These are phyloP conservation scores for Sporothrix pallida DNA, from an alignment of 2,329 filamentous ascomycete species.

Conservation along the genomic window DNA sequence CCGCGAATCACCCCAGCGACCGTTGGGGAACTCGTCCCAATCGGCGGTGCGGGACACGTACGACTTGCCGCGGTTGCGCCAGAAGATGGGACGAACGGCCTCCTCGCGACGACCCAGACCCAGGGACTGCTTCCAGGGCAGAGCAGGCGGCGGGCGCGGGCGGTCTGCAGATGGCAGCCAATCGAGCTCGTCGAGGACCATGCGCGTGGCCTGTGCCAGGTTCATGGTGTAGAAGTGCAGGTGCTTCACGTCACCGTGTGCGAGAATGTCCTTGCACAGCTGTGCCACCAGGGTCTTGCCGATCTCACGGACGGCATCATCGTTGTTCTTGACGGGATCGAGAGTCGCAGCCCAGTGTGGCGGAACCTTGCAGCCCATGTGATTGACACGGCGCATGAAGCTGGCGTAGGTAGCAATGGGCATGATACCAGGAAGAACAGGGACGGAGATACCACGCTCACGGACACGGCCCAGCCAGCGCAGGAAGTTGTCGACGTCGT, in stretches of 20 bases:
- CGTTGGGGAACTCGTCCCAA: constrained; percentile 99
- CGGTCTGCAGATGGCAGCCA: constrained; percentile 78
- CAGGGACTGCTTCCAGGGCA: constrained; percentile 96
- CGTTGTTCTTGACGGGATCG: constrained; percentile 95
- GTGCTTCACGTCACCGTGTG: constrained; percentile 76
- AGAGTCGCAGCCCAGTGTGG: constrained; percentile 78
- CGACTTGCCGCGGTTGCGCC: constrained; percentile 95
- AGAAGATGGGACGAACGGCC: constrained; percentile 97
- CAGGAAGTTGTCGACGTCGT: constrained; percentile 94
- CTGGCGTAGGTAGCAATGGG: constrained; percentile 94
- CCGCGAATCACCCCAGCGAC: constrained; percentile 95
- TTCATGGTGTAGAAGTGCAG: constrained; percentile 99
- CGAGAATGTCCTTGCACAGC: constrained; percentile 85
- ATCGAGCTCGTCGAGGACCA: constrained; percentile 89
- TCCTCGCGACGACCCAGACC: constrained; percentile 86
- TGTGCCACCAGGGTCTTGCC: constrained; percentile 86
- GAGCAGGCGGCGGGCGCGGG: constrained; percentile 77
- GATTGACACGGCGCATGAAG: constrained; percentile 86
- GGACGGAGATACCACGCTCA: constrained; percentile 74
- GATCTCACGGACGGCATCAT: constrained; percentile 86
- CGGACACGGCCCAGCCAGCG: constrained; percentile 88
- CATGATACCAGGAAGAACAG: constrained; percentile 87
- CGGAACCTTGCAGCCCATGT: constrained; percentile 87
- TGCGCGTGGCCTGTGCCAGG: constrained; percentile 87
- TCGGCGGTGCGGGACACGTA: constrained; percentile 95